Base-by-base conservation (phyloP, 768 basidiomycete species). In the Phanerochaete sordida region DNA sequence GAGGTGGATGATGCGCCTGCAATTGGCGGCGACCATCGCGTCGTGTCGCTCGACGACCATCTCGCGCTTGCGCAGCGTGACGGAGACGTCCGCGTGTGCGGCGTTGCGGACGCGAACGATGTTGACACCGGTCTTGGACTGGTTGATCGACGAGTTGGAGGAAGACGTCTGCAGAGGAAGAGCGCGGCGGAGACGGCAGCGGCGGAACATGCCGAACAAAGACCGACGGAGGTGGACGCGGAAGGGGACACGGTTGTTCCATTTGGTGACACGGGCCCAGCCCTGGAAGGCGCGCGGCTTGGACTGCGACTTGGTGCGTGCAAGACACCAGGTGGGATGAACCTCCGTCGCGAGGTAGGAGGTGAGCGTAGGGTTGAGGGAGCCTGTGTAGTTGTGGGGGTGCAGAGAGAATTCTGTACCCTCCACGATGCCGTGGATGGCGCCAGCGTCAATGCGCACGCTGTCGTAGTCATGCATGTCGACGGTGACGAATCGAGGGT, bases 351-450 rank as follows among this genome's bases (percentile, higher is more conserved):
- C 84, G 31, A 79, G 72, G n/a, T 81, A 78, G 35, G 66, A 76
- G 26, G 81, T 82, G 13, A 86, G 70, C 21, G 77, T 58, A 1
- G 82, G 81, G 62, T 88, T 89, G 50, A 74, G 71, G 7, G 86
- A 86, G 23, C 80, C 81, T n/a, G 73, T 73, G 61, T 77, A 77
- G 68, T 88, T 87, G 69, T 88, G 86, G 23, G 77, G 73, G 67
- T 88, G 86, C 23, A 89, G 48, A 43, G 78, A 80, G 61, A 90
- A 78, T 62, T 86, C 83, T 9, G 80, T 85, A 49, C 86, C 87
- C 60, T 81, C 79, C n/a, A 80, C 77, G 21, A 89, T 74, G 1
- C 87, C 87, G 60, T 88, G 85, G 4, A 84, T 79, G 0, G 80
- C 77, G 13, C 88, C 88, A 37, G 82, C 79, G 33, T 80, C 80